Percentiles rank a stretch among this genome's conserved stretches.
Conservation (phyloP, 148 eudicot species). For the Talinum fruticosum region DNA sequence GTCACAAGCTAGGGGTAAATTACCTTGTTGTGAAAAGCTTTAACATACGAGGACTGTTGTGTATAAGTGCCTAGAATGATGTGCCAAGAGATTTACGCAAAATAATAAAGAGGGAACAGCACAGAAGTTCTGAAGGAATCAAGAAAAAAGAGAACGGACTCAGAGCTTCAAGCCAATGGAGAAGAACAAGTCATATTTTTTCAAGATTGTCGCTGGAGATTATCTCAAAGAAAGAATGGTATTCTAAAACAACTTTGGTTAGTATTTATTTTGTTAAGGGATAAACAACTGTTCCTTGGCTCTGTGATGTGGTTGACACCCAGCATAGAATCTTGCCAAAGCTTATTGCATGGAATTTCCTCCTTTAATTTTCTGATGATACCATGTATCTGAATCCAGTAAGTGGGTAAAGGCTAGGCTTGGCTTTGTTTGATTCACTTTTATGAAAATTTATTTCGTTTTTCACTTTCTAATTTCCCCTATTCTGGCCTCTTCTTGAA, state of each 20-base stretch:
- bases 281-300: not conserved
- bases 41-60: too few relatives aligned
- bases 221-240: not conserved
- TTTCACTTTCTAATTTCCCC: too few relatives aligned
- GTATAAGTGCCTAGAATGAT: too few relatives aligned
- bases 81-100: too few relatives aligned
- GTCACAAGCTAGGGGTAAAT: too few relatives aligned
- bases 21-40: too few relatives aligned
- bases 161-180: slow-evolving; percentile 2
- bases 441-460: too few relatives aligned
- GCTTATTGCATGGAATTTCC: not conserved
- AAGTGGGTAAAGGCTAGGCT: too few relatives aligned
- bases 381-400: too few relatives aligned
- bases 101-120: not conserved
- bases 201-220: not conserved
- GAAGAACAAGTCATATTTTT: not conserved
- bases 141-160: not conserved
- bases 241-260: not conserved
- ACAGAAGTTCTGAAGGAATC: not conserved
- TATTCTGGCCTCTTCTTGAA: too few relatives aligned
- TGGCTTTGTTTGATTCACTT: too few relatives aligned
- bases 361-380: not conserved
- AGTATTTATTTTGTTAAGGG: not conserved
- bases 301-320: not conserved
- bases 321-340: not conserved